Conservation (phyloP, 1,139 yeast species). For the Taiozyma onychis region DNA sequence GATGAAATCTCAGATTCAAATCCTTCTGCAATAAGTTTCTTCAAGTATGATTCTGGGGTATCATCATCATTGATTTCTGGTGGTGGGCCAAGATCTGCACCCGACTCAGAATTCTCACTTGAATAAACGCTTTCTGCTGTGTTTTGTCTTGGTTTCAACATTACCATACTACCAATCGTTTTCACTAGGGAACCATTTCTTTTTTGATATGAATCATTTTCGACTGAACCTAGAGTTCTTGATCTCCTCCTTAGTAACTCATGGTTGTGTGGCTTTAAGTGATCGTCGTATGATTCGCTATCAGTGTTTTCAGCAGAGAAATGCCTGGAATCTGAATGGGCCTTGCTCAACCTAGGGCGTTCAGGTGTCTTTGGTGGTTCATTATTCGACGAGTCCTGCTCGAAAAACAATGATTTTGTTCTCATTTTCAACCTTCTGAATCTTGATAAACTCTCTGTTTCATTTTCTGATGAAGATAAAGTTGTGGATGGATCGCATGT, state of each 20-base stretch:
- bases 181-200: conserved; percentile 32
- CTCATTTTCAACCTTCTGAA: conserved; percentile 11
- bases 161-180: conserved; percentile 30
- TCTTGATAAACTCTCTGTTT: conserved; percentile 8
- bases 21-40: conserved; percentile 26
- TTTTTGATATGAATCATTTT: conserved; percentile 20
- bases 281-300: neutral
- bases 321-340: conserved; percentile 13
- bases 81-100: conserved; percentile 16
- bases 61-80: conserved; percentile 32
- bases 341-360: conserved; percentile 8
- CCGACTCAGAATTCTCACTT: conserved; percentile 7
- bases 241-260: conserved; percentile 18
- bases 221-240: conserved; percentile 21
- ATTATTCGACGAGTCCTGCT: conserved; percentile 3
- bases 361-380: neutral
- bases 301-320: neutral
- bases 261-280: conserved; percentile 1
- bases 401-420: conserved; percentile 18
- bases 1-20: conserved; percentile 35
- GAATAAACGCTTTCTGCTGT: conserved; percentile 3
- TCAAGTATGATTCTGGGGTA: conserved; percentile 31
- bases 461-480: neutral
- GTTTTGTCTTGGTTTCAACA: conserved; percentile 23
- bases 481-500: neutral